Evolutionary conservation across 164 flowering plant genomes (phyloP).

Genomic region (Annona squamosa): DNA sequence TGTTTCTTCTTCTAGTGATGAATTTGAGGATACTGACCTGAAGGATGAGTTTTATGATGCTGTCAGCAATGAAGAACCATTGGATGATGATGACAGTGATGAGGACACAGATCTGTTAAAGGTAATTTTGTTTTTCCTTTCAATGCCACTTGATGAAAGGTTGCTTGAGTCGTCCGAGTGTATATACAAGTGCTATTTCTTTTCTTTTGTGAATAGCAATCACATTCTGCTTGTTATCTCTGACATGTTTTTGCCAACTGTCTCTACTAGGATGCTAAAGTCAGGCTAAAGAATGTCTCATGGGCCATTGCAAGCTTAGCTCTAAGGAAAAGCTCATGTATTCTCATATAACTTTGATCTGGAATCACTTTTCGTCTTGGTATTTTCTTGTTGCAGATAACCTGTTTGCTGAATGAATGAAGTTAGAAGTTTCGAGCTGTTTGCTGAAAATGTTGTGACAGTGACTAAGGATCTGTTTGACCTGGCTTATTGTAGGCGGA

Average conservation of each 20-base stretch:
- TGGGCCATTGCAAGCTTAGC: slow-evolving; percentile 75
- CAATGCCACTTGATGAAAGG: background rate
- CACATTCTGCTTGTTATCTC: background rate
- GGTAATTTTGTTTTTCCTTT: slow-evolving; percentile 2
- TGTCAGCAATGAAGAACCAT: slow-evolving; percentile 51
- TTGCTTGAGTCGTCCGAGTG: background rate
- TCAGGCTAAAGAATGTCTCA: slow-evolving; percentile 78
- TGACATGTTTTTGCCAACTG: background rate
- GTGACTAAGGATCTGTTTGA: too few species aligned
- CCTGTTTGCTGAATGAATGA: background rate
- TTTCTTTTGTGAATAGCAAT: background rate
- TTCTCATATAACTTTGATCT: background rate
- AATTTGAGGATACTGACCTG: slow-evolving; percentile 41
- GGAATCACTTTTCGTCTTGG: background rate
- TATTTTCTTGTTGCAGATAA: background rate
- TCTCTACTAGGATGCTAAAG: slow-evolving; percentile 37
- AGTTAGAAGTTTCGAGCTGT: background rate
- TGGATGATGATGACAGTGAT: slow-evolving; percentile 67
- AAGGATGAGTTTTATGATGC: slow-evolving; percentile 89
- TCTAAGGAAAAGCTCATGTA: slow-evolving; percentile 53
- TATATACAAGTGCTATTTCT: background rate
- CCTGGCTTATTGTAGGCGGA: too few species aligned
- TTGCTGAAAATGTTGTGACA: background rate
- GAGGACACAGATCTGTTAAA: slow-evolving; percentile 15
- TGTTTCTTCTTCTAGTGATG: slow-evolving; percentile 33